A percentile compares a stretch with the other conserved stretches of the same genome.
Conservation (phyloP, 2,329 filamentous ascomycete species). For the Didymella keratinophila region DNA sequence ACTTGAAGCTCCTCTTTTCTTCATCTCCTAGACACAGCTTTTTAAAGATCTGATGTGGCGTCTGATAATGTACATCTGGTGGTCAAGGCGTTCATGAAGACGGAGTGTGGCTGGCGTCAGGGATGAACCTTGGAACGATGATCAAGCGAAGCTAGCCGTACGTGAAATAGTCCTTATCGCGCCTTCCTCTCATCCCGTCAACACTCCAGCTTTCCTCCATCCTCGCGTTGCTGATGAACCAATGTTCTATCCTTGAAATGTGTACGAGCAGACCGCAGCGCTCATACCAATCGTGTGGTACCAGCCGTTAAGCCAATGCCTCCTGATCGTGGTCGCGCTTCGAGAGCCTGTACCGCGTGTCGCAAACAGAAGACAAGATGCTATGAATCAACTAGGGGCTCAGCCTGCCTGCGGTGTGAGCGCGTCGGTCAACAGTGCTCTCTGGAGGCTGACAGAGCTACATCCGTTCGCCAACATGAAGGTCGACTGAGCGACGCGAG, state of each 20-base stretch:
- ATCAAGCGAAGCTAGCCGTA: no score
- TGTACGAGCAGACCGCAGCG: not conserved
- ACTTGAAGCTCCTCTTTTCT: no score
- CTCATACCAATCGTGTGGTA: not conserved
- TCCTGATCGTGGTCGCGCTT: slow-evolving; percentile 1
- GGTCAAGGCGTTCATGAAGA: no score
- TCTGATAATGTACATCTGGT: no score
- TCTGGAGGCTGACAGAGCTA: not conserved
- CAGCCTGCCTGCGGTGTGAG: not conserved
- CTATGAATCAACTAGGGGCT: not conserved
- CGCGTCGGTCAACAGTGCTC: not conserved
- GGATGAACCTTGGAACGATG: no score
- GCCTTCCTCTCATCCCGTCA: no score
- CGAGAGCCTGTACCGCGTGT: slow-evolving; percentile 2
- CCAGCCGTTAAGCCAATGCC: not conserved
- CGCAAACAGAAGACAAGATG: slow-evolving; percentile 4
- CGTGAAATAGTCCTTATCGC: no score
- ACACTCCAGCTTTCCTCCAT: not conserved
- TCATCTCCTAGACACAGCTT: no score
- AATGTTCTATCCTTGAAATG: no score
- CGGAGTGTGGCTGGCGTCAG: no score
- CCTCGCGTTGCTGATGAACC: not conserved
- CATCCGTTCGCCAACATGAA: not conserved
- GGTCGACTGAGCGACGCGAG: not conserved
- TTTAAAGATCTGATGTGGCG: no score